Percentiles rank a stretch among this genome's conserved stretches.
phyloP scores from a whole-genome alignment of 2,329 filamentous ascomycete species.

The Penicillium sp. region DNA sequence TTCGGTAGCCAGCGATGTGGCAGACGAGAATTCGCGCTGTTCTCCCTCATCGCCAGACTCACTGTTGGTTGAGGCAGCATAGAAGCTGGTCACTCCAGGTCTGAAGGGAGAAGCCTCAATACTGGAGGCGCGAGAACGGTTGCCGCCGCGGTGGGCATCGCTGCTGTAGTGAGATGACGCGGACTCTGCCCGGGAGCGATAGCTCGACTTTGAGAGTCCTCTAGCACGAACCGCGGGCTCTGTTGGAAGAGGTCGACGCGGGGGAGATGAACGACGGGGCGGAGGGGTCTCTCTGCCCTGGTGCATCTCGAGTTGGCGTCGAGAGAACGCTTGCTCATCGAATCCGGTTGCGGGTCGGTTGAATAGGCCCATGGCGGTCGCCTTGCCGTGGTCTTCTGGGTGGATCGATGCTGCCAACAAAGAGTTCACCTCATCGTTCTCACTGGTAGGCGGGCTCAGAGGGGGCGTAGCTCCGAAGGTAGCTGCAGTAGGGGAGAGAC shows the following conservation, averaged over 20 bases:
- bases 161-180: constrained; percentile 40
- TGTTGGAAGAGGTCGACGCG: constrained; percentile 22
- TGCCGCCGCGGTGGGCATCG: constrained; percentile 27
- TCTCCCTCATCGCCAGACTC: constrained; percentile 42
- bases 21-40: constrained; percentile 23
- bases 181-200: constrained; percentile 40
- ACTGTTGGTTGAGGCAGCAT: constrained; percentile 38
- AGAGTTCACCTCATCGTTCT: constrained; percentile 65
- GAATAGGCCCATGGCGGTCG: constrained; percentile 71
- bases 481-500: constrained; percentile 31
- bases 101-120: constrained; percentile 32
- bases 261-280: constrained; percentile 31
- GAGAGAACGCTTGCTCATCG: constrained; percentile 81
- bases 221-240: constrained; percentile 30
- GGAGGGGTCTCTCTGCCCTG: constrained; percentile 68
- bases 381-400: constrained; percentile 76
- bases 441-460: constrained; percentile 70
- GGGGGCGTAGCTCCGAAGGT: constrained; percentile 52
- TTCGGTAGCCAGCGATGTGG: constrained; percentile 29
- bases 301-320: constrained; percentile 79
- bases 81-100: constrained; percentile 32
- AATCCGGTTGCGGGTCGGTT: constrained; percentile 75
- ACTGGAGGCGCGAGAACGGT: constrained; percentile 28
- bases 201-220: constrained; percentile 40
- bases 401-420: constrained; percentile 67